Conservation (phyloP, 768 basidiomycete species). For the Lactarius sanguifluus region DNA sequence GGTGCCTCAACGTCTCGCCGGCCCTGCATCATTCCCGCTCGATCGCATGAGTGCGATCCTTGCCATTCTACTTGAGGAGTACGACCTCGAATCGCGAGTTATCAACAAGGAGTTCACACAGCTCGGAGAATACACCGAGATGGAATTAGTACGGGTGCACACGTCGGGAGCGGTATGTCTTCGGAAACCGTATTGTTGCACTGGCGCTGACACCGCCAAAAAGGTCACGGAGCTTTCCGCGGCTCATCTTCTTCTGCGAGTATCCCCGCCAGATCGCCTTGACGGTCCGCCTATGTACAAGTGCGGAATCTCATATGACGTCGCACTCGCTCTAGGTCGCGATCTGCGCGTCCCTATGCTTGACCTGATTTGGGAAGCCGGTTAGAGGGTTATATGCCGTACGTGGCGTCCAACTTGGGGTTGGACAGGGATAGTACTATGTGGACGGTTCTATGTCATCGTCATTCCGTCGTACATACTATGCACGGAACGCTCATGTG, state of each 20-base stretch:
- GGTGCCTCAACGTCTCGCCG: constrained; percentile 76
- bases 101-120: constrained; percentile 49
- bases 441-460: not conserved
- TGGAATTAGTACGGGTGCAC: constrained; percentile 63
- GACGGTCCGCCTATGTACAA: constrained; percentile 75
- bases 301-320: constrained; percentile 64
- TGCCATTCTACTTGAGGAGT: constrained; percentile 73
- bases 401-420: not conserved
- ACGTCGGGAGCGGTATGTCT: constrained; percentile 56
- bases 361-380: constrained; percentile 66
- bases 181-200: not conserved
- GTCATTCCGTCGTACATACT: no score
- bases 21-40: constrained; percentile 74
- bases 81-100: constrained; percentile 52
- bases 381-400: not conserved
- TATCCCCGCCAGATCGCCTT: constrained; percentile 56
- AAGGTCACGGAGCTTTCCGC: constrained; percentile 68
- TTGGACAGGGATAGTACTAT: not conserved
- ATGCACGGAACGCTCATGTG: not conserved
- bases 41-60: constrained; percentile 81
- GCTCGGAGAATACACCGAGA: constrained; percentile 73
- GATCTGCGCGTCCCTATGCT: constrained; percentile 59
- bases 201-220: not conserved
- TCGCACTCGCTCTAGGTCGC: constrained; percentile 54
- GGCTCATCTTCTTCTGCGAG: constrained; percentile 66